Conservation (phyloP, 306 rosid genomes). For the Geum urbanum region DNA sequence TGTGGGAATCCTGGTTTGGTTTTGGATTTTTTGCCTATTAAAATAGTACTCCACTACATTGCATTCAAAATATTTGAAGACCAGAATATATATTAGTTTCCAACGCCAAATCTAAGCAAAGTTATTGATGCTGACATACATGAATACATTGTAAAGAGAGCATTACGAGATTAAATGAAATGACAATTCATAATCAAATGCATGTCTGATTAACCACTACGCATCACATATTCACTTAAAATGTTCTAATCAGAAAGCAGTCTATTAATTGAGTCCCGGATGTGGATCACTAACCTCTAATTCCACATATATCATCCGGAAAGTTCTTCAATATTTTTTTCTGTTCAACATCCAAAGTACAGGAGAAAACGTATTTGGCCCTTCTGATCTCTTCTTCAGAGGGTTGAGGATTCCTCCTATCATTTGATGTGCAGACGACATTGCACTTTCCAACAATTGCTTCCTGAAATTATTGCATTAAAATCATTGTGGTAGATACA, state of each 20-base stretch:
- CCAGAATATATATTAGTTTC: constrained; percentile 1
- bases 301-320: constrained; percentile 37
- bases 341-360: constrained; percentile 41
- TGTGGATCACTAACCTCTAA: constrained; percentile 39
- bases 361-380: constrained; percentile 46
- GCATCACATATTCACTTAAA: neutral
- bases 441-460: constrained; percentile 49
- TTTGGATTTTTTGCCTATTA: constrained; percentile 28
- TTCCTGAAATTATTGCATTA: constrained; percentile 42
- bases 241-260: neutral
- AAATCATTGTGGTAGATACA: neutral
- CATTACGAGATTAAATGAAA: neutral
- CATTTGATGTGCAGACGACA: constrained; percentile 56
- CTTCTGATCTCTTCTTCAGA: constrained; percentile 36
- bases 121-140: neutral
- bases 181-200: neutral
- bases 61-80: constrained; percentile 22
- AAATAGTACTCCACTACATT: constrained; percentile 51
- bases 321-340: constrained; percentile 31
- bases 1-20: constrained; percentile 12
- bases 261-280: neutral
- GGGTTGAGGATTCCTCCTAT: constrained; percentile 50
- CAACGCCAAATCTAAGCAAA: neutral
- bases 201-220: neutral
- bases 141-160: neutral